Conservation (phyloP, 306 rosid genomes). For the Vachellia pachyceras region DNA sequence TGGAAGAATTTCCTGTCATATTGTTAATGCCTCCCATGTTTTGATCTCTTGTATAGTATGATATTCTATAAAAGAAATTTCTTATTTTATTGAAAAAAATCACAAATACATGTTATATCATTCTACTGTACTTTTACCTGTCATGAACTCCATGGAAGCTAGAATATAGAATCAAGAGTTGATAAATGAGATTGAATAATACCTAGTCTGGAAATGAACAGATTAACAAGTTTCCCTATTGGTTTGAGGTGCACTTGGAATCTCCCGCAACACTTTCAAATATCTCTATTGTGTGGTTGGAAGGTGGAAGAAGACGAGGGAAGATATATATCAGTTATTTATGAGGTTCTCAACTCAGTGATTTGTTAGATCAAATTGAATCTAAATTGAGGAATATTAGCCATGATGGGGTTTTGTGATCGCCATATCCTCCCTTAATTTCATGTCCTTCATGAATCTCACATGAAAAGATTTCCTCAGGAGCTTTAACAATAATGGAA, state of each 20-base stretch:
- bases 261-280: background rate
- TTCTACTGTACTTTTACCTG: constrained; percentile 25
- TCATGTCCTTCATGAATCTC: no score
- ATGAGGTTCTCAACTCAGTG: no score
- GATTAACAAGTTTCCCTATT: background rate
- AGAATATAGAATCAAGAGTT: background rate
- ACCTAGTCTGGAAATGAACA: background rate
- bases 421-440: no score
- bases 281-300: no score
- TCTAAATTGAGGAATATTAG: no score
- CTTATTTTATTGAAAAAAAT: constrained; percentile 17
- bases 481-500: no score
- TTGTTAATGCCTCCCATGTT: constrained; percentile 22
- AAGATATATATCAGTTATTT: no score
- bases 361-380: no score
- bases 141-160: background rate
- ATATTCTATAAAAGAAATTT: constrained; percentile 29
- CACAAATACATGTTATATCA: background rate
- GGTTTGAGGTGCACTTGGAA: background rate
- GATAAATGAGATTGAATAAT: background rate
- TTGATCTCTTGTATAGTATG: constrained; percentile 3
- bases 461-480: no score
- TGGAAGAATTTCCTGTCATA: no score
- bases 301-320: no score
- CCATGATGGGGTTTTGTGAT: no score